phyloP scores from a whole-genome alignment of 2,329 filamentous ascomycete genomes.

The Plectosphaerella sp. region DNA sequence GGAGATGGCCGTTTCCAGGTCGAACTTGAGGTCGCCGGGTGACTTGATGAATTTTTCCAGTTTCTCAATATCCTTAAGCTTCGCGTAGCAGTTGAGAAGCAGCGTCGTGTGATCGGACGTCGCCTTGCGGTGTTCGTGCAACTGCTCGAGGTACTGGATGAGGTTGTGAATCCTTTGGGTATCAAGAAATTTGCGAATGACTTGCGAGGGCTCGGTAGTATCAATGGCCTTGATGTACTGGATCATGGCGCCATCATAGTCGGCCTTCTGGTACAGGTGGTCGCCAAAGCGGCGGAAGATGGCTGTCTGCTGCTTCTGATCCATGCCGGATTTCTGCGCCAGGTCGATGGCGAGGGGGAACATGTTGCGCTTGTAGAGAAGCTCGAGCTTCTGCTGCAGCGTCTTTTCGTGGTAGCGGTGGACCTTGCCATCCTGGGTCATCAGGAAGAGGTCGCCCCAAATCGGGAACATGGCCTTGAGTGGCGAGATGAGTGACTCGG shows the following conservation, averaged over 20 bases:
- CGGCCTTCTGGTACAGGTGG: conserved; percentile 87
- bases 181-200: conserved; percentile 95
- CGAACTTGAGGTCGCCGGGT: conserved; percentile 90
- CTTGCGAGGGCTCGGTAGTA: conserved; percentile 91
- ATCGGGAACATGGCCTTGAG: conserved; percentile 77
- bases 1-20: conserved; percentile 91
- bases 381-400: conserved; percentile 84
- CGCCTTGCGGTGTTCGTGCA: conserved; percentile 90
- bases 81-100: conserved; percentile 94
- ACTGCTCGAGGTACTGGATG: conserved; percentile 93
- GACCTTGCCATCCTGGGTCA: conserved; percentile 89
- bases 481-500: conserved; percentile 76
- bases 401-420: conserved; percentile 87
- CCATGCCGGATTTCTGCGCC: conserved; percentile 82
- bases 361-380: conserved; percentile 89
- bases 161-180: conserved; percentile 97
- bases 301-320: conserved; percentile 75
- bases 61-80: conserved; percentile 95
- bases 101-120: conserved; percentile 94
- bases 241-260: conserved; percentile 98
- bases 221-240: conserved; percentile 96
- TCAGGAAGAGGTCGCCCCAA: conserved; percentile 89
- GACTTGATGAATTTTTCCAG: conserved; percentile 96
- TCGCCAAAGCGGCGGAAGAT: conserved; percentile 95
- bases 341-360: conserved; percentile 89